These are phyloP conservation scores for Acephala macrosclerotiorum DNA, from an alignment of 2,329 filamentous ascomycete genomes.

Conservation along the genomic window DNA sequence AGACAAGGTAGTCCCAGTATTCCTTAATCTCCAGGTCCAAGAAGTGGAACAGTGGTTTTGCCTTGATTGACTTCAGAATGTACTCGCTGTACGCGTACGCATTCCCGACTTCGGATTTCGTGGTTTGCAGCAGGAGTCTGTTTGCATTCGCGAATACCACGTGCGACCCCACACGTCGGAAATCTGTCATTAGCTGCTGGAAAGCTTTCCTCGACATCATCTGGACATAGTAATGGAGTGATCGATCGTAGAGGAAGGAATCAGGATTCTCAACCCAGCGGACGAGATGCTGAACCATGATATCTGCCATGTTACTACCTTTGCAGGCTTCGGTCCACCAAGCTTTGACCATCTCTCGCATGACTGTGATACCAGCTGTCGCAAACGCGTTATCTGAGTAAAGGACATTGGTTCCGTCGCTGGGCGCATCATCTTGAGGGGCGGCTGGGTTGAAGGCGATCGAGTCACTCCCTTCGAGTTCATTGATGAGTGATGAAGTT, in stretches of 20 bases:
- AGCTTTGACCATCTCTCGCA: conserved; percentile 97
- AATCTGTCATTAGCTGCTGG: conserved; percentile 96
- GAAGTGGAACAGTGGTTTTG: conserved; percentile 95
- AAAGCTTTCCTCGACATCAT: conserved; percentile 99
- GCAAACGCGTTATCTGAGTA: conserved; percentile 91
- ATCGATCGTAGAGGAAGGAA: conserved; percentile 94
- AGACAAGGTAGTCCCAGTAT: conserved; percentile 98
- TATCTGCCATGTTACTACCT: conserved; percentile 92
- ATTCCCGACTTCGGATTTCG: conserved; percentile 95
- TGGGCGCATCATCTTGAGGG: conserved; percentile 62
- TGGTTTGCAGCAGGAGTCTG: conserved; percentile 90
- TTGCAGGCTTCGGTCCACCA: conserved; percentile 97
- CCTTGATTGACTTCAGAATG: conserved; percentile 96
- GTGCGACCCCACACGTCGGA: conserved; percentile 91
- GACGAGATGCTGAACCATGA: conserved; percentile 96
- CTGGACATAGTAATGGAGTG: conserved; percentile 95
- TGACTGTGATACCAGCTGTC: conserved; percentile 86
- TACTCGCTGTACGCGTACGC: conserved; percentile 97
- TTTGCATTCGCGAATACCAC: conserved; percentile 95
- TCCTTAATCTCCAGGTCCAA: conserved; percentile 97
- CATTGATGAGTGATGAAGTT: conserved; percentile 95
- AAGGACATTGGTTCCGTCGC: conserved; percentile 72
- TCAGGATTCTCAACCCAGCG: conserved; percentile 95
- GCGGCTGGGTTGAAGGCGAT: conserved; percentile 83
- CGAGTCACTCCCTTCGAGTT: conserved; percentile 88